Evolutionary conservation across 768 basidiomycete genomes (phyloP), one percentile per base, ranked within the genome.

Genomic region (Termitomyces sp.): DNA sequence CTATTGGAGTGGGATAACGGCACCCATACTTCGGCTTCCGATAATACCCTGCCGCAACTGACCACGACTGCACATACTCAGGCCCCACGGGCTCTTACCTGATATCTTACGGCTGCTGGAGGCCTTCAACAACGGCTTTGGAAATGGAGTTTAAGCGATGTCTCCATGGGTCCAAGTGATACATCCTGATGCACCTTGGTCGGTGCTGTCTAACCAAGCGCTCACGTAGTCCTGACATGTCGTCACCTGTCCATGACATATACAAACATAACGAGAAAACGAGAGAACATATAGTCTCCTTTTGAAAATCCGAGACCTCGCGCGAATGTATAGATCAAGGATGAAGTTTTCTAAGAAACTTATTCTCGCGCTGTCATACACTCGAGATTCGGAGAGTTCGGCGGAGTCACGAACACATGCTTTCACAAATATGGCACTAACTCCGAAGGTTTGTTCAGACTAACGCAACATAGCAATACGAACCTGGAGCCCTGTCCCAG

Each of bases 1-100:
- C 66, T 93, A 27, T 73, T 95, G 56, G 82, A 85, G 66, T 93
- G 91, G 91, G 77, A 72, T 50, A 34, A 47, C 27, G 34, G 47
- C 37, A 49, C 46, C 49, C 47, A 22, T 22, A 47, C 49, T 39
- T 59, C 51, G 58, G 59, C 51, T 48, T 55, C 62, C 46, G 61
- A 62, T 16, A 54, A 42, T 31, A 30, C 36, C 24, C 49, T 45
- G 45, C 56, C 64, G 53, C 47, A 30, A 49, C 27, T 16, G 37
- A 33, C 20, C 24, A 52, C 27, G 42, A 9, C 24, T 39, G 24
- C 48, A 34, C 53, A 39, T 24, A 62, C 63, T 11, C 55, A 58
- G 41, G 58, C 61, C 51, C 58, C 62, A 18, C 52, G 59, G 57
- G 51, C 52, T 27, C 27, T 54, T 55, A 9, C 37, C 37, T 53